Percentiles rank a stretch among this genome's conserved stretches.
Evolutionary conservation across 2,329 filamentous ascomycete genomes (phyloP).

Genomic region (Hymenoscyphus fructigenus): DNA sequence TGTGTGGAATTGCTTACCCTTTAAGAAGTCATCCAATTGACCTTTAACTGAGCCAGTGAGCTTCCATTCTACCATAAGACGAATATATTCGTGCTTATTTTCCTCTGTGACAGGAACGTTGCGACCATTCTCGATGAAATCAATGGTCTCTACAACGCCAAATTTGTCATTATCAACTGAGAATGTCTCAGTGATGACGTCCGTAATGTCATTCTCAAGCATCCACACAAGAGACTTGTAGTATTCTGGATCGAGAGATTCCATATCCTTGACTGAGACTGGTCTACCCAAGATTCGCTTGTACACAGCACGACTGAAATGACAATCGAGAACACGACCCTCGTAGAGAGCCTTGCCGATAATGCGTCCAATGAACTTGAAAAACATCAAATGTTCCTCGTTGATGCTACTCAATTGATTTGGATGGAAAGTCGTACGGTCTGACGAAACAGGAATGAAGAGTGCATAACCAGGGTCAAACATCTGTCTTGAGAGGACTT

Average conservation of each 20-base stretch:
- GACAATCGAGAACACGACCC: slow-evolving; percentile 91
- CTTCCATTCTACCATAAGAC: slow-evolving; percentile 90
- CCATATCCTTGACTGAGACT: slow-evolving; percentile 98
- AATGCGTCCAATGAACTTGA: slow-evolving; percentile 98
- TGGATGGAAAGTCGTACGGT: slow-evolving; percentile 97
- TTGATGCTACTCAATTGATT: slow-evolving; percentile 94
- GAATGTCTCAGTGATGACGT: slow-evolving; percentile 95
- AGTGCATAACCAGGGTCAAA: slow-evolving; percentile 97
- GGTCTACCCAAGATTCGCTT: slow-evolving; percentile 94
- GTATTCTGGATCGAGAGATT: slow-evolving; percentile 96
- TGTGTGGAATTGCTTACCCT: slow-evolving; percentile 52
- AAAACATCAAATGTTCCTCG: slow-evolving; percentile 93
- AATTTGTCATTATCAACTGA: slow-evolving; percentile 93
- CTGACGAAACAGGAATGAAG: slow-evolving; percentile 94
- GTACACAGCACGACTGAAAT: slow-evolving; percentile 98
- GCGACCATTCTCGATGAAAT: slow-evolving; percentile 82
- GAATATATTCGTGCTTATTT: slow-evolving; percentile 98
- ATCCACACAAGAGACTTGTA: slow-evolving; percentile 99
- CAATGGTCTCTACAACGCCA: slow-evolving; percentile 82
- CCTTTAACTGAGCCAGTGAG: slow-evolving; percentile 89
- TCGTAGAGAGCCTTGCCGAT: slow-evolving; percentile 98
- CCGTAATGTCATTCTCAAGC: slow-evolving; percentile 96
- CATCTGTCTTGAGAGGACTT: slow-evolving; percentile 95
- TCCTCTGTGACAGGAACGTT: slow-evolving; percentile 95
- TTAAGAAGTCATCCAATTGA: slow-evolving; percentile 90